phyloP scores from a whole-genome alignment of 805 yeast species.

The Starmerella ratchasimensis region DNA sequence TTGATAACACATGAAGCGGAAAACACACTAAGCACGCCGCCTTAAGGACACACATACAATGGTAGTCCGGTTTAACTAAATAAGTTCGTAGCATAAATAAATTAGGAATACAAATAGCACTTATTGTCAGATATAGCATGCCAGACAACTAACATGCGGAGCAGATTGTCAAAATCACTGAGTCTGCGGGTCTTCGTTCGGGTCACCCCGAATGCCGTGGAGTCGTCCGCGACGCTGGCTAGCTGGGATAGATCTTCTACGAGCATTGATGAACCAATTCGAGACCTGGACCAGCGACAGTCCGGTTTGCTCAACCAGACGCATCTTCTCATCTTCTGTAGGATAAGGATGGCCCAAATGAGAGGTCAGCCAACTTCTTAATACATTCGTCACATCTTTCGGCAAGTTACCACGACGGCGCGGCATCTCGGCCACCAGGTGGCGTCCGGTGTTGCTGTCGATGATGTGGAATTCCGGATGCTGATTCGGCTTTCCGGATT shows the following conservation, averaged over 20 bases:
- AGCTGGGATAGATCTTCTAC: constrained; percentile 52
- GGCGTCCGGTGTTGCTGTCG: constrained; percentile 14
- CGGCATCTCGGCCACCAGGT: constrained; percentile 14
- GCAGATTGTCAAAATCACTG: too few relatives aligned
- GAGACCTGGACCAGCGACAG: constrained; percentile 67
- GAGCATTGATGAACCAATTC: constrained; percentile 81
- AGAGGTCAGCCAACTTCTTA: constrained; percentile 59
- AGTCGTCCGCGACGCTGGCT: too few relatives aligned
- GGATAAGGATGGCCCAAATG: constrained; percentile 78
- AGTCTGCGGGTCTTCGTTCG: too few relatives aligned
- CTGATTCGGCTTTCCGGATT: not conserved
- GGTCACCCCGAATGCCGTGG: too few relatives aligned
- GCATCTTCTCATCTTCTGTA: constrained; percentile 60
- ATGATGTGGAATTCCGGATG: constrained; percentile 16
- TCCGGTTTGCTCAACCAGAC: constrained; percentile 57
- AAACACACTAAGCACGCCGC: too few relatives aligned
- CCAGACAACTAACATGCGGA: too few relatives aligned
- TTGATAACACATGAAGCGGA: too few relatives aligned
- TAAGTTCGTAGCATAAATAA: too few relatives aligned
- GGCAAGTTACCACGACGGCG: constrained; percentile 60
- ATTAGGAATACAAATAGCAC: too few relatives aligned
- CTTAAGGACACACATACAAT: too few relatives aligned
- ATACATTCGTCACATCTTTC: constrained; percentile 56
- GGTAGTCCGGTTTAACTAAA: too few relatives aligned
- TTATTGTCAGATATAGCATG: too few relatives aligned